phyloP scores from a whole-genome alignment of 495 filamentous ascomycete species.

The Podospora sp. region DNA sequence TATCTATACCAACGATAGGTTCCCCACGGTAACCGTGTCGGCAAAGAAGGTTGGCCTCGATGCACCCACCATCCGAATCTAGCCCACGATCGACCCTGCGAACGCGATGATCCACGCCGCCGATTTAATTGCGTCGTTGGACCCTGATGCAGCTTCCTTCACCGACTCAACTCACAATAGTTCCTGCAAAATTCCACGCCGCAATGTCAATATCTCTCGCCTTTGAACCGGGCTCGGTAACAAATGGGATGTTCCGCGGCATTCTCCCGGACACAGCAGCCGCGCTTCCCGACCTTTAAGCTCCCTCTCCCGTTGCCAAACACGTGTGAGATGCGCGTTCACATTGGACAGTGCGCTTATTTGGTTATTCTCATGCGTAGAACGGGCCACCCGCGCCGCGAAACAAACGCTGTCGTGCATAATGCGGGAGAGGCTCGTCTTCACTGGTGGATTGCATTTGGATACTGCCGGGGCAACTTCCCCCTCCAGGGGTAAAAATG shows the following conservation, averaged over 20 bases:
- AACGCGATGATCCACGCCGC: neutral
- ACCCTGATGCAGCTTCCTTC: neutral
- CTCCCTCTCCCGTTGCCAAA: neutral
- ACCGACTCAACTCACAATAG: neutral
- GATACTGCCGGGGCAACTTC: no score
- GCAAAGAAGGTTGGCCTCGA: neutral
- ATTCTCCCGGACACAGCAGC: constrained; percentile 1
- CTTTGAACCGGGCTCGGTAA: neutral
- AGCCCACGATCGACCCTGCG: neutral
- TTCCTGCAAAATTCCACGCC: constrained; percentile 3
- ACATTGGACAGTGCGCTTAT: neutral
- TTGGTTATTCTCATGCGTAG: neutral
- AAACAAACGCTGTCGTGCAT: neutral
- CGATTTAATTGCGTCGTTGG: constrained; percentile 2
- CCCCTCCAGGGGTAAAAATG: no score
- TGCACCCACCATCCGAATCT: neutral
- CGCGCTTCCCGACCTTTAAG: neutral
- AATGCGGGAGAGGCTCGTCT: no score
- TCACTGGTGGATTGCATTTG: no score
- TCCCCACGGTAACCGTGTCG: neutral
- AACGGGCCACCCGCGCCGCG: neutral
- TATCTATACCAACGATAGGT: neutral
- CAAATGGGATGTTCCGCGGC: neutral
- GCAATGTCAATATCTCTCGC: constrained; percentile 3
- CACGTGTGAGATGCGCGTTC: neutral